Percentiles rank a stretch among this genome's conserved stretches.
Conservation (phyloP, 306 rosid species). For the Luffa acutangula region DNA sequence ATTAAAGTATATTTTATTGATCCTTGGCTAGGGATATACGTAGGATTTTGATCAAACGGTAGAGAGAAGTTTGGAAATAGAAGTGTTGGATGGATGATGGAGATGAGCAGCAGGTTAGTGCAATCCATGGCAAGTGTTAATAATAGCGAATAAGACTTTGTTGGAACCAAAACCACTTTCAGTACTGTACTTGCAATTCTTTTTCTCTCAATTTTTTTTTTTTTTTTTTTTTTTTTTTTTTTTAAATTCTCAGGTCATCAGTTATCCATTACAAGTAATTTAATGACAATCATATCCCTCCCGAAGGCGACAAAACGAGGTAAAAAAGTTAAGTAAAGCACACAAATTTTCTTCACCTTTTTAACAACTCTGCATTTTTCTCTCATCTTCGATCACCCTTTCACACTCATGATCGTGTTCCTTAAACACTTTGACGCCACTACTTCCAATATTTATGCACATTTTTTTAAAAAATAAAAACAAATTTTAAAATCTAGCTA, state of each 20-base stretch:
- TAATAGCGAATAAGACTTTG: background rate
- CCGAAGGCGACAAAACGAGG: background rate
- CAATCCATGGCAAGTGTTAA: background rate
- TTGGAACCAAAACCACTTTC: background rate
- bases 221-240: background rate
- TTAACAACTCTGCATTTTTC: background rate
- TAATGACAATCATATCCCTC: slow-evolving; percentile 1
- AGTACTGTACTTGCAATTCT: background rate
- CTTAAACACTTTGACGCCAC: background rate
- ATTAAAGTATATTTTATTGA: background rate
- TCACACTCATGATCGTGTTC: background rate
- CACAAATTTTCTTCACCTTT: background rate
- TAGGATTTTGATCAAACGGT: background rate
- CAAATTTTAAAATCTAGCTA: too few species aligned
- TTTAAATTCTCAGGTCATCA: background rate
- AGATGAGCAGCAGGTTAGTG: background rate
- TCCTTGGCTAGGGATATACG: too few species aligned
- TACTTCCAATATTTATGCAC: background rate
- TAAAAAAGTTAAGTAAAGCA: background rate
- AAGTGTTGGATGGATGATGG: background rate
- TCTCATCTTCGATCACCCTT: background rate
- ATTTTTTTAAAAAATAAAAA: too few species aligned
- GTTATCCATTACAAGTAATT: background rate
- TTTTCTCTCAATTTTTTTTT: background rate
- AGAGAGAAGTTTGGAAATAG: background rate